Conservation (phyloP, 176 grass and related monocot genomes). For the Carex parvula region DNA sequence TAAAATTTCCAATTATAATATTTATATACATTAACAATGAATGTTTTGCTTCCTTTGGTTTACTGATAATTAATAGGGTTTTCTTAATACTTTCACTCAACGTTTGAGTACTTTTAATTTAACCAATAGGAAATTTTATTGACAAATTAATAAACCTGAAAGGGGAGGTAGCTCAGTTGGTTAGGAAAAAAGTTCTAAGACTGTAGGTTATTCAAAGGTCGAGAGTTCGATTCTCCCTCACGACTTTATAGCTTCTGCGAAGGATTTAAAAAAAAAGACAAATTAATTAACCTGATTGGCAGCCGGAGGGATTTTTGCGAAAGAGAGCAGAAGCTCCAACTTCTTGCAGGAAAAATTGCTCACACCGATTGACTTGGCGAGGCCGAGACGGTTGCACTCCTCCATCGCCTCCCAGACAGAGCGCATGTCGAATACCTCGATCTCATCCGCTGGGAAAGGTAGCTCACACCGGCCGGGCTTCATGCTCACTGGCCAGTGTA, state of each 20-base stretch:
- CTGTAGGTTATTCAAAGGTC: no score
- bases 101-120: not conserved
- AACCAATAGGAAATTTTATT: not conserved
- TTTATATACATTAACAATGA: not conserved
- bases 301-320: conserved; percentile 31
- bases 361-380: conserved; percentile 24
- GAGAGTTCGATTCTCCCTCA: no score
- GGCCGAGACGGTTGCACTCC: conserved; percentile 16
- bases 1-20: not conserved
- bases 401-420: conserved; percentile 33
- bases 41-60: not conserved
- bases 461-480: conserved; percentile 7
- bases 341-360: conserved; percentile 42
- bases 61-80: not conserved
- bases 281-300: conserved; percentile 18
- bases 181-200: no score
- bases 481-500: conserved; percentile 23
- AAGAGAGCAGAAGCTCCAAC: conserved; percentile 27
- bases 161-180: no score
- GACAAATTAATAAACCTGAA: not conserved
- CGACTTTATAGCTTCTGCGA: no score
- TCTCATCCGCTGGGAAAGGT: conserved; percentile 15
- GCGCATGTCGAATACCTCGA: conserved; percentile 19
- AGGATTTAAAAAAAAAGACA: no score
- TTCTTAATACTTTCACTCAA: not conserved